phyloP scores from a whole-genome alignment of 2,329 filamentous ascomycete genomes.

The Paracoccidioides brasiliensis region DNA sequence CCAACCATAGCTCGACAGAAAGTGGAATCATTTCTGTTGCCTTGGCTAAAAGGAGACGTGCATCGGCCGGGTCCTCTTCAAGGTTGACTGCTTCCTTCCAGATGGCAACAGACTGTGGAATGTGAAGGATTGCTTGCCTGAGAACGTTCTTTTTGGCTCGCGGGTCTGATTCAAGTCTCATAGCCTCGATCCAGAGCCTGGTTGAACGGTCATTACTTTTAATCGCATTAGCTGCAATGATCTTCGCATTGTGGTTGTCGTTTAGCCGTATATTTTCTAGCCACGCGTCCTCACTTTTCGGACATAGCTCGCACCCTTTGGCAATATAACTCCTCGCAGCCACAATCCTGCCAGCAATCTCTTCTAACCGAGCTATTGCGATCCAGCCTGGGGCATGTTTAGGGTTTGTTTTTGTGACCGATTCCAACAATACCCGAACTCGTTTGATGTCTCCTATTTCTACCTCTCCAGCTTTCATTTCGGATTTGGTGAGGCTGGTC shows the following conservation, averaged over 20 bases:
- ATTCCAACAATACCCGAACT: slow-evolving; percentile 82
- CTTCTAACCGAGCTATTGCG: slow-evolving; percentile 80
- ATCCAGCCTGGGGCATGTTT: slow-evolving; percentile 94
- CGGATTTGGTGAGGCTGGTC: slow-evolving; percentile 74
- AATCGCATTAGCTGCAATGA: slow-evolving; percentile 88
- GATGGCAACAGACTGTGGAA: slow-evolving; percentile 87
- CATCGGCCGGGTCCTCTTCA: slow-evolving; percentile 80
- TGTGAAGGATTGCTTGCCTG: slow-evolving; percentile 77
- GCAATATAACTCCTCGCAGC: slow-evolving; percentile 80
- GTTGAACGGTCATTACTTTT: slow-evolving; percentile 83
- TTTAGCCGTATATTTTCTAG: slow-evolving; percentile 90
- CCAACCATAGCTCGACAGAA: slow-evolving; percentile 90
- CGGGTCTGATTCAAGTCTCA: slow-evolving; percentile 73
- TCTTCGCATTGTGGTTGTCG: slow-evolving; percentile 82
- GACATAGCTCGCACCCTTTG: slow-evolving; percentile 78
- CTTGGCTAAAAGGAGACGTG: slow-evolving; percentile 77
- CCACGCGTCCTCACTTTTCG: slow-evolving; percentile 91
- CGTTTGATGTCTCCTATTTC: slow-evolving; percentile 92
- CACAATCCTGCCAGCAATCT: slow-evolving; percentile 81
- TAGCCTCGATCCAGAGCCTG: slow-evolving; percentile 85
- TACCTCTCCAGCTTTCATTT: slow-evolving; percentile 63
- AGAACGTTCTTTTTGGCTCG: slow-evolving; percentile 87
- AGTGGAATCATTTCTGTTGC: slow-evolving; percentile 90
- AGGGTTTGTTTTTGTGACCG: slow-evolving; percentile 92
- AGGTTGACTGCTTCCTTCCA: slow-evolving; percentile 97